phyloP scores from a whole-genome alignment of 2,329 filamentous ascomycete species.

The Dactylella cylindrospora region DNA sequence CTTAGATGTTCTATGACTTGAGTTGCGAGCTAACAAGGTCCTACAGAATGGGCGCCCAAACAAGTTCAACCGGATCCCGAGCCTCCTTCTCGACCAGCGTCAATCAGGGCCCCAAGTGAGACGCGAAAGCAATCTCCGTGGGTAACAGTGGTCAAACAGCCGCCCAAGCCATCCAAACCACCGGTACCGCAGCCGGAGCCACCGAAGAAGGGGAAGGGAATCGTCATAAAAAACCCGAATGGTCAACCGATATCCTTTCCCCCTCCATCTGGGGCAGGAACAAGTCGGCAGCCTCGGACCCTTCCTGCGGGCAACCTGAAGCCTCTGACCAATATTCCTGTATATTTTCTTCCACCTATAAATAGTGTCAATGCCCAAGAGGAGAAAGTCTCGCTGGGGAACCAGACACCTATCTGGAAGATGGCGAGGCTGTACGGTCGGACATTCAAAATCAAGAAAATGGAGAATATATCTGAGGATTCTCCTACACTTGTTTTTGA shows the following conservation, averaged over 20 bases:
- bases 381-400: slow-evolving; percentile 13
- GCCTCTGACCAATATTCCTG: not conserved
- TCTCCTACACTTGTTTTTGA: slow-evolving; percentile 18
- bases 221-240: not conserved
- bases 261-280: not conserved
- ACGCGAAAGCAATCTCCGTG: not conserved
- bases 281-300: not conserved
- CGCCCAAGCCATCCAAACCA: not conserved
- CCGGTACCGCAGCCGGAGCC: too few species aligned
- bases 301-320: not conserved
- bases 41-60: slow-evolving; percentile 27
- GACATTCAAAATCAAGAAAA: too few species aligned
- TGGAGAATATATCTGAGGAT: too few species aligned
- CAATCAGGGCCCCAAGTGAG: not conserved
- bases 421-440: slow-evolving; percentile 11
- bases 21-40: not conserved
- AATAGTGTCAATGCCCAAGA: not conserved
- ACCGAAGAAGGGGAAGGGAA: not conserved
- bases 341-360: slow-evolving; percentile 11
- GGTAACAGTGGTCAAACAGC: not conserved
- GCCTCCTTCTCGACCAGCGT: not conserved
- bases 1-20: not conserved
- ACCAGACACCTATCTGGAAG: slow-evolving; percentile 13
- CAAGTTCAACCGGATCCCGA: not conserved
- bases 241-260: not conserved